Percentiles rank a stretch among this genome's conserved stretches.
phyloP scores from a whole-genome alignment of 1,284 basidiomycete genomes.

The Ustanciosporium gigantosporum region DNA sequence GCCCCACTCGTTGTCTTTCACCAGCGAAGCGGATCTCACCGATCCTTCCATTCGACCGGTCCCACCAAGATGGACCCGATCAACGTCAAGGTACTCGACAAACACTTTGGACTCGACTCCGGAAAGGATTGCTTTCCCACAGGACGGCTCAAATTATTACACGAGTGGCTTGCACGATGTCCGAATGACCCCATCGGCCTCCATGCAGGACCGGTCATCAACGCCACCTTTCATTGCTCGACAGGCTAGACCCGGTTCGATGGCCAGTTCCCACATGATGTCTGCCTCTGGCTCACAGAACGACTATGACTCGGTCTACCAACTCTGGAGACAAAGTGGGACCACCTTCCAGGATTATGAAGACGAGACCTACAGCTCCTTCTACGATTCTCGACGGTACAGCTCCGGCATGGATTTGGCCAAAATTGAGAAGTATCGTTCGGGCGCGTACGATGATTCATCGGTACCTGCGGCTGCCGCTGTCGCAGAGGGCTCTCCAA shows the following conservation, averaged over 20 bases:
- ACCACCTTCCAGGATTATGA: conserved; percentile 15
- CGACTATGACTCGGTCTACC: conserved; percentile 47
- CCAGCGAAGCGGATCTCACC: too few relatives aligned
- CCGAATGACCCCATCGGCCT: too few relatives aligned
- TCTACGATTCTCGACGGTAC: conserved; percentile 3
- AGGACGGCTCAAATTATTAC: too few relatives aligned
- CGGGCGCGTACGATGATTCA: too few relatives aligned
- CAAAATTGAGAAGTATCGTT: conserved; percentile 26
- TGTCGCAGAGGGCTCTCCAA: neutral
- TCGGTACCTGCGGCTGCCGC: neutral
- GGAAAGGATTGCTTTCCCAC: too few relatives aligned
- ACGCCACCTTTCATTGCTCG: conserved; percentile 13
- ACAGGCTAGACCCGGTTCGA: conserved; percentile 6
- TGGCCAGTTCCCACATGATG: conserved; percentile 38
- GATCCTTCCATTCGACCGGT: too few relatives aligned
- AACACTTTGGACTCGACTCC: too few relatives aligned
- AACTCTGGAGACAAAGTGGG: conserved; percentile 30
- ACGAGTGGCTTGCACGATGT: too few relatives aligned
- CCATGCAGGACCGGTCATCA: conserved; percentile 12
- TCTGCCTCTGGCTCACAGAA: conserved; percentile 13
- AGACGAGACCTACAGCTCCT: conserved; percentile 5
- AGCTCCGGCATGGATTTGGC: conserved; percentile 13
- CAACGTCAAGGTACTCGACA: too few relatives aligned
- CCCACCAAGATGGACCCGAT: too few relatives aligned
- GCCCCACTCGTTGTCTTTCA: too few relatives aligned